Evolutionary conservation across 805 yeast species (phyloP).

Genomic region (Pichia gijzeniarum): DNA sequence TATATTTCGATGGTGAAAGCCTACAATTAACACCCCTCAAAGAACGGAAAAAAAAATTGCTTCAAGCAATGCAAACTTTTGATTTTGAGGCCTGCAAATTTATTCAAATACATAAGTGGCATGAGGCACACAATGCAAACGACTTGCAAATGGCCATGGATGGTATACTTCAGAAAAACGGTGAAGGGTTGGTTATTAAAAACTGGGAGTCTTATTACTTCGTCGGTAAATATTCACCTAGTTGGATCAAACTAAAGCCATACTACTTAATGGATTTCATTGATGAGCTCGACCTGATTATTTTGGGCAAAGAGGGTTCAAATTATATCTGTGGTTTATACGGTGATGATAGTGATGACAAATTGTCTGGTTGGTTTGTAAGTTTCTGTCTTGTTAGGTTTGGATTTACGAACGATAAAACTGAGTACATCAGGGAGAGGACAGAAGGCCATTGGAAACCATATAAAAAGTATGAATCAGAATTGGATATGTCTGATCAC

Average conservation of each 20-base stretch:
- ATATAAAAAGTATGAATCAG: constrained; percentile 5
- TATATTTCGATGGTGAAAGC: constrained; percentile 61
- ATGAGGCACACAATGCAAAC: constrained; percentile 28
- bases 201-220: constrained; percentile 50
- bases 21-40: constrained; percentile 48
- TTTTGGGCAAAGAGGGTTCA: constrained; percentile 56
- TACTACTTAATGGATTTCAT: constrained; percentile 84
- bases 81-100: constrained; percentile 45
- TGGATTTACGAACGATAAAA: constrained; percentile 53
- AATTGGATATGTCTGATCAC: constrained; percentile 8
- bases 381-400: constrained; percentile 80
- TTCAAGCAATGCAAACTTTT: constrained; percentile 36
- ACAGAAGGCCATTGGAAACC: constrained; percentile 58
- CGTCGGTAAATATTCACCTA: constrained; percentile 50
- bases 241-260: constrained; percentile 90
- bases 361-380: constrained; percentile 33
- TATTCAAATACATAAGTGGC: constrained; percentile 35
- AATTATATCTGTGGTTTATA: constrained; percentile 7
- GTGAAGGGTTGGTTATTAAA: constrained; percentile 83
- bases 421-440: constrained; percentile 44
- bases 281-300: constrained; percentile 71
- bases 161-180: constrained; percentile 50
- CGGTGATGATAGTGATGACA: constrained; percentile 3
- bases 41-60: constrained; percentile 49
- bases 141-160: constrained; percentile 54